Evolutionary conservation across 331 rosid species (phyloP).

Genomic region (Rhamnella rubrinervis): DNA sequence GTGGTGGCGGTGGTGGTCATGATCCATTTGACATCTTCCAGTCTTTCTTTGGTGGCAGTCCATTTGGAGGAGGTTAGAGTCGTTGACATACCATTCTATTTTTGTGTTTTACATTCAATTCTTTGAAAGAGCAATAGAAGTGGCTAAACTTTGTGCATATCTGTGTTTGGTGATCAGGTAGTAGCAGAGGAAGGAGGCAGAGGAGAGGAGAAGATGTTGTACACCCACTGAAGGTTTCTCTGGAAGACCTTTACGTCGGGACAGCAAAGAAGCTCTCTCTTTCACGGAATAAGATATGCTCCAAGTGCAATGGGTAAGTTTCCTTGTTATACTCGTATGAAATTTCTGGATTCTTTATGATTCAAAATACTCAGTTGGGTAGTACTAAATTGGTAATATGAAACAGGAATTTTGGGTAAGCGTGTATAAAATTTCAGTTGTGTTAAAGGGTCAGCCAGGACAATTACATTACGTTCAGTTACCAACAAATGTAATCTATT

Average conservation of each 20-base stretch:
- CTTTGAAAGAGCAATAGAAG: not conserved
- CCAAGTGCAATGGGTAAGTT: slow-evolving; percentile 81
- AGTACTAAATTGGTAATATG: not conserved
- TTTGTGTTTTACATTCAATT: too few species aligned
- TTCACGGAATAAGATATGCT: slow-evolving; percentile 68
- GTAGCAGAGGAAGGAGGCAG: slow-evolving; percentile 72
- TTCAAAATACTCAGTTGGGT: not conserved
- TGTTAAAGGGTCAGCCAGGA: too few species aligned
- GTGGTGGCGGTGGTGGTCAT: slow-evolving; percentile 61
- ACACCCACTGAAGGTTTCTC: slow-evolving; percentile 74
- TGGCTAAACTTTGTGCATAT: not conserved
- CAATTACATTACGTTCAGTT: too few species aligned
- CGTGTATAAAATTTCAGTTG: too few species aligned
- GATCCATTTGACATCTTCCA: slow-evolving; percentile 83
- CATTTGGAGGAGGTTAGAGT: slow-evolving; percentile 49
- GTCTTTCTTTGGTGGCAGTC: slow-evolving; percentile 70
- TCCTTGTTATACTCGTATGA: not conserved
- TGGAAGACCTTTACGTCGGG: slow-evolving; percentile 81
- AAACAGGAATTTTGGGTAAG: too few species aligned
- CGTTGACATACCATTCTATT: not conserved
- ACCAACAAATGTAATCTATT: too few species aligned
- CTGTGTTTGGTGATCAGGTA: slow-evolving; percentile 42
- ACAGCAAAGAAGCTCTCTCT: slow-evolving; percentile 79
- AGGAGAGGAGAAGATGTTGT: slow-evolving; percentile 79
- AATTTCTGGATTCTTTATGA: not conserved